Evolutionary conservation across 2,329 filamentous ascomycete species (phyloP).

Genomic region (Clonostachys solani): DNA sequence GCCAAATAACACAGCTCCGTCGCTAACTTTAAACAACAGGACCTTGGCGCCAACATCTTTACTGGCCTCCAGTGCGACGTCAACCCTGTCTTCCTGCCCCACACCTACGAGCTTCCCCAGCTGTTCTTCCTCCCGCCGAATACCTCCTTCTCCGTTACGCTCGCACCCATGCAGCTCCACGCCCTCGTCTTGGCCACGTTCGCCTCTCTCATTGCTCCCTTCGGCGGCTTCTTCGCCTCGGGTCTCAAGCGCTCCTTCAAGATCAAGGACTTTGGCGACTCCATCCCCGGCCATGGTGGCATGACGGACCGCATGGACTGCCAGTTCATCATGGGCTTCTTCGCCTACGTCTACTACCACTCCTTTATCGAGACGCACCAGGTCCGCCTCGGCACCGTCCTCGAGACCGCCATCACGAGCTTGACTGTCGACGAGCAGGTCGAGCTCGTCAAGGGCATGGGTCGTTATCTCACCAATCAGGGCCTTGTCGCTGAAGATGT

Average conservation of each 20-base stretch:
- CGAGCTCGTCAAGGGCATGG: constrained; percentile 66
- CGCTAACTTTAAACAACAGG: constrained; percentile 27
- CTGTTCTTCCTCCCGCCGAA: constrained; percentile 66
- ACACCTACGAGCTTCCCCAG: constrained; percentile 67
- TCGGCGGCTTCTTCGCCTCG: constrained; percentile 97
- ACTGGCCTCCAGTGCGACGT: constrained; percentile 85
- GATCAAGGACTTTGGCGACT: constrained; percentile 99
- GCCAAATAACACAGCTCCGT: not conserved
- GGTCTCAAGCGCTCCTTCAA: constrained; percentile 98
- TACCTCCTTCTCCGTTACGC: constrained; percentile 60
- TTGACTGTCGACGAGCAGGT: constrained; percentile 84
- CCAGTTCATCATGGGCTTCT: constrained; percentile 99
- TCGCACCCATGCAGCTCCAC: constrained; percentile 91
- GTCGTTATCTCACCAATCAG: constrained; percentile 62
- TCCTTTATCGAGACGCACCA: constrained; percentile 92
- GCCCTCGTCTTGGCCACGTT: constrained; percentile 88
- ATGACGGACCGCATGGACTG: constrained; percentile 99
- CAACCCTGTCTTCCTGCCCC: constrained; percentile 86
- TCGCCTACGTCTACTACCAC: constrained; percentile 97
- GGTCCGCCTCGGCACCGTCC: constrained; percentile 77
- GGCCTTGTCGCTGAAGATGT: constrained; percentile 33
- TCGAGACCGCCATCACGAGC: constrained; percentile 90
- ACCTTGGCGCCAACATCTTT: constrained; percentile 89
- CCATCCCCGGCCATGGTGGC: constrained; percentile 93
- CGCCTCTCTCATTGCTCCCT: constrained; percentile 92